Evolutionary conservation across 1,284 basidiomycete genomes (phyloP).

Genomic region (Sutorius eximius): DNA sequence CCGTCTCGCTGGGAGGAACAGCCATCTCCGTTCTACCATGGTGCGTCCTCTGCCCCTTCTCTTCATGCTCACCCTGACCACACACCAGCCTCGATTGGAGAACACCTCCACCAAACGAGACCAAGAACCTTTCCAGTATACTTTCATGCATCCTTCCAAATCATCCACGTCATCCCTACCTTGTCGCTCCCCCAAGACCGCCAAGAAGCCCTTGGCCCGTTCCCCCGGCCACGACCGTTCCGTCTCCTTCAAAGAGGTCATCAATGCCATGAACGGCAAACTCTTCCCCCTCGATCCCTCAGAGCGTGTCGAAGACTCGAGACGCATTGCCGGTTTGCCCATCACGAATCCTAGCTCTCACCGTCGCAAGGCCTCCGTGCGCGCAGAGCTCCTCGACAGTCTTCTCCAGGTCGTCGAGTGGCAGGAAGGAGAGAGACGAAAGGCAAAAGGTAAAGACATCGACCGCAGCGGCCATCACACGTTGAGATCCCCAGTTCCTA

Average conservation of each 20-base stretch:
- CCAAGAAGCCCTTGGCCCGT: conserved; percentile 9
- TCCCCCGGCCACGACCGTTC: conserved; percentile 13
- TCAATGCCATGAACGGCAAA: conserved; percentile 57
- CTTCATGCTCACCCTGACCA: conserved; percentile 6
- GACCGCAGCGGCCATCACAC: conserved; percentile 15
- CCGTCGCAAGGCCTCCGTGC: conserved; percentile 27
- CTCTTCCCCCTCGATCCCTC: conserved; percentile 51
- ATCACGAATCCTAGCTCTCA: conserved; percentile 16
- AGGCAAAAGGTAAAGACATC: conserved; percentile 38
- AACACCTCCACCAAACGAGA: conserved; percentile 13
- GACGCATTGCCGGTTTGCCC: conserved; percentile 28
- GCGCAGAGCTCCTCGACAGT: conserved; percentile 46
- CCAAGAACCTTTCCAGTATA: conserved; percentile 29
- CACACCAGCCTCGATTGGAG: conserved; percentile 20
- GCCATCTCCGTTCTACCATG: conserved; percentile 14
- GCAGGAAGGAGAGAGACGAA: conserved; percentile 37
- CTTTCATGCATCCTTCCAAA: conserved; percentile 27
- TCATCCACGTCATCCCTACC: conserved; percentile 11
- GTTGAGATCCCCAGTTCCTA: conserved; percentile 24
- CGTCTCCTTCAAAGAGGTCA: conserved; percentile 57
- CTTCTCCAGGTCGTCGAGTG: conserved; percentile 48
- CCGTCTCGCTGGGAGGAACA: conserved; percentile 32
- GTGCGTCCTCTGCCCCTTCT: conserved; percentile 15
- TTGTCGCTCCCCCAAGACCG: conserved; percentile 3
- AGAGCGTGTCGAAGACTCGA: conserved; percentile 36